Percentiles rank a stretch among this genome's conserved stretches.
These are phyloP conservation scores for Solanum ahanhuiri DNA, from an alignment of 257 asterid species.

Conservation along the genomic window DNA sequence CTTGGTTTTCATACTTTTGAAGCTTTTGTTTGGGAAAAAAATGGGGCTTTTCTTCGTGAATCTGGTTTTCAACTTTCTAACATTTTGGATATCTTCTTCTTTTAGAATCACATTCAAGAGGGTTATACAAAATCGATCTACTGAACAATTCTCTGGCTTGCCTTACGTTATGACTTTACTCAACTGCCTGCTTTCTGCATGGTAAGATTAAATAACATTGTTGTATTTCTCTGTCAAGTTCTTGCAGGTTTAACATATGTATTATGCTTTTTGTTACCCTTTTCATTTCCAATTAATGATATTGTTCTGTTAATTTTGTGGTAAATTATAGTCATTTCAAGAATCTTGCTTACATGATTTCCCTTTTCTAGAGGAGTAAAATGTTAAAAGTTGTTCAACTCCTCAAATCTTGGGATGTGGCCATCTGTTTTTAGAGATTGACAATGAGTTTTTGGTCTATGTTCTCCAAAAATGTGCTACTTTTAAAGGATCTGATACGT, in stretches of 20 bases:
- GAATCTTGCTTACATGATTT: neutral
- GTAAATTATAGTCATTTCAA: neutral
- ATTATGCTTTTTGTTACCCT: neutral
- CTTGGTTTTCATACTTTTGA: neutral
- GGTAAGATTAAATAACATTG: constrained; percentile 22
- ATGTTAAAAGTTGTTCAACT: too few relatives aligned
- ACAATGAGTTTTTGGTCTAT: too few relatives aligned
- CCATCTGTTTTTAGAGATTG: too few relatives aligned
- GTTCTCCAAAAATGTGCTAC: too few relatives aligned
- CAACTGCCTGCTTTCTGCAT: constrained; percentile 79
- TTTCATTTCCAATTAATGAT: neutral
- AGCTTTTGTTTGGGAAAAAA: neutral
- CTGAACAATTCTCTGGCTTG: constrained; percentile 76
- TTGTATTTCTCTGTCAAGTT: neutral
- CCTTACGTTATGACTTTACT: constrained; percentile 83
- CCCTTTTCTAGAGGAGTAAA: too few relatives aligned
- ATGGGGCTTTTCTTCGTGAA: neutral
- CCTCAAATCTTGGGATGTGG: too few relatives aligned
- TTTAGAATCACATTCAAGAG: constrained; percentile 75
- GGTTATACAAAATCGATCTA: constrained; percentile 37
- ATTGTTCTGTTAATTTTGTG: neutral
- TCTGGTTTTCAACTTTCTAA: neutral
- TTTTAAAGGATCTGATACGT: too few relatives aligned
- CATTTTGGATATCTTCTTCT: neutral
- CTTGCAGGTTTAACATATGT: neutral